Percentiles rank a stretch among this genome's conserved stretches.
phyloP scores from a whole-genome alignment of 1,284 basidiomycete species.

The Moesziomyces globuligerus region DNA sequence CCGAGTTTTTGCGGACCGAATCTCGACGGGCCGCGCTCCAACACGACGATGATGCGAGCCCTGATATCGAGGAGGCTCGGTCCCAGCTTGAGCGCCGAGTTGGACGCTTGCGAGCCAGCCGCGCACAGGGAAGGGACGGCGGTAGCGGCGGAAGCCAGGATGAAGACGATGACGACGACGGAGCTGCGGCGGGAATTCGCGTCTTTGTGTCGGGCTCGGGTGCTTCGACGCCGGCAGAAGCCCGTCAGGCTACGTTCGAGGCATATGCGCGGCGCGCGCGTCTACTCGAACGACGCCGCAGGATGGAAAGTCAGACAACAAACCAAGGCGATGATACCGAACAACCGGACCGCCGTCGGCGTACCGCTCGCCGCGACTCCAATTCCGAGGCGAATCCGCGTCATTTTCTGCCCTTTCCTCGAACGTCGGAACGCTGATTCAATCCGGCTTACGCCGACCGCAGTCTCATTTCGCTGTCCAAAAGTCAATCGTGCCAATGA shows the following conservation, averaged over 20 bases:
- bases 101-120: slow-evolving; percentile 2
- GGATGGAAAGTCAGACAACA: slow-evolving; percentile 13
- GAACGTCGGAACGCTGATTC: slow-evolving; percentile 23
- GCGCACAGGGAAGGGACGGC: not conserved
- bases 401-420: slow-evolving; percentile 32
- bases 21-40: slow-evolving; percentile 13
- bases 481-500: too few species aligned
- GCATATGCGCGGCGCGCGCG: slow-evolving; percentile 40
- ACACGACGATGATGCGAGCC: not conserved
- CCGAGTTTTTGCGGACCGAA: slow-evolving; percentile 29
- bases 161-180: slow-evolving; percentile 2
- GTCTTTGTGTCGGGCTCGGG: slow-evolving; percentile 33
- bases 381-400: slow-evolving; percentile 3
- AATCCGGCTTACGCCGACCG: slow-evolving; percentile 1
- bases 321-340: slow-evolving; percentile 4
- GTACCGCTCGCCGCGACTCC: not conserved
- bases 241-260: slow-evolving; percentile 41
- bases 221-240: slow-evolving; percentile 34
- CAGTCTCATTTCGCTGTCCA: slow-evolving; percentile 2
- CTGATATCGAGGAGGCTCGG: slow-evolving; percentile 1
- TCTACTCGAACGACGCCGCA: slow-evolving; percentile 22
- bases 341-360: not conserved
- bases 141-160: slow-evolving; percentile 1
- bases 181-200: slow-evolving; percentile 13
- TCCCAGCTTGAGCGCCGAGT: not conserved